Evolutionary conservation across 495 filamentous ascomycete species (phyloP).

Genomic region (Neurospora sp.): DNA sequence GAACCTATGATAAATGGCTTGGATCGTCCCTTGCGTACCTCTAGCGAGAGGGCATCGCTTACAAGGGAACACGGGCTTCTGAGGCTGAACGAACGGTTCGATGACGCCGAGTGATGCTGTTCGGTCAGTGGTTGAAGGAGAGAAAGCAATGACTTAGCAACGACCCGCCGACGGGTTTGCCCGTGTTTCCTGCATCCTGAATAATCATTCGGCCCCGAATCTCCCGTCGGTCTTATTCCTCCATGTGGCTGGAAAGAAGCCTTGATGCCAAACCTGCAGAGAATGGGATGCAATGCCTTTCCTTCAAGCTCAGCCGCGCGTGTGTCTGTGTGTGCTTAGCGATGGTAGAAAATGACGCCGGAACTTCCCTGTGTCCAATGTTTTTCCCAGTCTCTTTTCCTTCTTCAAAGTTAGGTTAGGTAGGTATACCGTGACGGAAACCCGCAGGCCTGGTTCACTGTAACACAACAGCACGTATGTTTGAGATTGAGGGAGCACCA

Average conservation of each 20-base stretch:
- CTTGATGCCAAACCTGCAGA: not conserved
- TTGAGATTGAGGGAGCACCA: not conserved
- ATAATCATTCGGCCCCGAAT: not conserved
- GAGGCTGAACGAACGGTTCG: not conserved
- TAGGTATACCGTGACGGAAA: not conserved
- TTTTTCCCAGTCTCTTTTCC: not conserved
- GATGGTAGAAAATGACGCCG: not conserved
- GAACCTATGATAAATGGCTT: not conserved
- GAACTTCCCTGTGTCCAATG: not conserved
- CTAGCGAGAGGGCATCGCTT: not conserved
- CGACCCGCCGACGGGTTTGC: not conserved
- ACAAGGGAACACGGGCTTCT: not conserved
- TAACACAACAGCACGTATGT: not conserved
- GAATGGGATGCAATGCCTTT: not conserved
- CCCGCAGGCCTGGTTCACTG: not conserved
- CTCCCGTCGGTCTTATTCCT: not conserved
- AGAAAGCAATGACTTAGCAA: not conserved
- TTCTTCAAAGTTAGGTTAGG: not conserved
- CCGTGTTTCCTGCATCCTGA: not conserved
- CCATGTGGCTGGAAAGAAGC: not conserved
- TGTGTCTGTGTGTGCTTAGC: not conserved
- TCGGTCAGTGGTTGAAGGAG: not conserved
- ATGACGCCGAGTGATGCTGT: not conserved
- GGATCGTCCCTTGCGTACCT: not conserved
- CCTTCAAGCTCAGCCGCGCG: not conserved